Evolutionary conservation across 148 eudicot genomes (phyloP).

Genomic region (Arbutus unedo): DNA sequence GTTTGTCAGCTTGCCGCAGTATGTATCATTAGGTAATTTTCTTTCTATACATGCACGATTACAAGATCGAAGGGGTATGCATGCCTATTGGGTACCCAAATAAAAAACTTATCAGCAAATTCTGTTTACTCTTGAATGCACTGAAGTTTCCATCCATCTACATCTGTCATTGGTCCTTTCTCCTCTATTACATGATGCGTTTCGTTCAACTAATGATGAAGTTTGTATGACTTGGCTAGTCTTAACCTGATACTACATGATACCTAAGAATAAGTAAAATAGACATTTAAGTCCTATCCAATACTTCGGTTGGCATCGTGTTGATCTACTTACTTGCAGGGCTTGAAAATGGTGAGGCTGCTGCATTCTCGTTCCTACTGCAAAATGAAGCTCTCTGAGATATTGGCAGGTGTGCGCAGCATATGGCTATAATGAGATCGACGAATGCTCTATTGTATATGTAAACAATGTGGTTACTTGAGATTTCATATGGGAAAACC

Average conservation of each 20-base stretch:
- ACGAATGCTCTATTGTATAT: background rate
- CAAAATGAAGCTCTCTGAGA: conserved; percentile 20
- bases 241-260: background rate
- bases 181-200: background rate
- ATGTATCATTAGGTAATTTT: conserved; percentile 47
- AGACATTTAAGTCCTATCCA: no score
- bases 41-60: background rate
- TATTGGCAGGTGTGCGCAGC: background rate
- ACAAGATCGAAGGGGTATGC: no score
- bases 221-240: background rate
- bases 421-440: background rate
- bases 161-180: background rate
- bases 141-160: background rate
- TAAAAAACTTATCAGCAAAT: background rate
- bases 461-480: background rate
- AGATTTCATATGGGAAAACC: background rate
- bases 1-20: conserved; percentile 74
- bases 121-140: no score
- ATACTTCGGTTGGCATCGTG: background rate
- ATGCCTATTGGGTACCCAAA: background rate
- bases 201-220: background rate
- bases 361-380: conserved; percentile 14
- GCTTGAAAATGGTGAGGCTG: conserved; percentile 19
- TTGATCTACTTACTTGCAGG: conserved; percentile 24
- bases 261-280: no score